These are phyloP conservation scores for Coemansia sp. DNA, from an alignment of 192 early-diverging fungal species.

Conservation along the genomic window DNA sequence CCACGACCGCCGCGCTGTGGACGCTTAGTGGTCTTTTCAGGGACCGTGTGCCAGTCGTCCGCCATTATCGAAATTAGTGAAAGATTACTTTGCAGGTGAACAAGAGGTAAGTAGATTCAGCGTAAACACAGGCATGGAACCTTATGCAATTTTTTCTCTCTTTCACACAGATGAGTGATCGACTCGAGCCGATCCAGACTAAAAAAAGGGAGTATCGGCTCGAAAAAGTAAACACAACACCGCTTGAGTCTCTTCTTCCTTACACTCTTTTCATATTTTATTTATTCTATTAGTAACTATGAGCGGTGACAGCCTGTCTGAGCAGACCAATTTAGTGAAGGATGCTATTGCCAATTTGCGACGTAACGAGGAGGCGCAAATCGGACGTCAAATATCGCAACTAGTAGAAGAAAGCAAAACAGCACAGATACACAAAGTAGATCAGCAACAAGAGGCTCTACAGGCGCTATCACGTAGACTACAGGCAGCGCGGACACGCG, in stretches of 20 bases:
- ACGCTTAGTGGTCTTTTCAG: conserved; percentile 24
- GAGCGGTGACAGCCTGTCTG: conserved; percentile 31
- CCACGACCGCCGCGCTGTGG: conserved; percentile 12
- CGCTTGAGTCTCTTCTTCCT: neutral
- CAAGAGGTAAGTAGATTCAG: neutral
- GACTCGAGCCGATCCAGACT: neutral
- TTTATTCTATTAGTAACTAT: conserved; percentile 2
- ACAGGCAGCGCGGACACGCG: conserved; percentile 29
- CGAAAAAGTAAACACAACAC: conserved; percentile 50
- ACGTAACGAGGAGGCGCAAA: conserved; percentile 29
- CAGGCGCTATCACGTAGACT: conserved; percentile 48
- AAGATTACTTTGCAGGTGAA: neutral
- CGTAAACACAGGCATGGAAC: neutral
- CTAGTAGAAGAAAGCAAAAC: conserved; percentile 14
- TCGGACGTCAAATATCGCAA: conserved; percentile 13
- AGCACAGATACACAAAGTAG: conserved; percentile 12
- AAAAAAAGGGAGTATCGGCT: conserved; percentile 13
- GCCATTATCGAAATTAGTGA: conserved; percentile 7
- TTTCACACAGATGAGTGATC: neutral
- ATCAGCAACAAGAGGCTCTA: conserved; percentile 38
- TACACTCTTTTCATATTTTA: neutral
- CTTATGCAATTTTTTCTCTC: neutral
- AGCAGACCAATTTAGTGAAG: conserved; percentile 32
- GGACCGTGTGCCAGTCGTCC: conserved; percentile 57
- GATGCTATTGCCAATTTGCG: conserved; percentile 31